Evolutionary conservation across 192 early-diverging fungal species (phyloP), one percentile per base, ranked within the genome.

Genomic region (Cetraspora pellucida): DNA sequence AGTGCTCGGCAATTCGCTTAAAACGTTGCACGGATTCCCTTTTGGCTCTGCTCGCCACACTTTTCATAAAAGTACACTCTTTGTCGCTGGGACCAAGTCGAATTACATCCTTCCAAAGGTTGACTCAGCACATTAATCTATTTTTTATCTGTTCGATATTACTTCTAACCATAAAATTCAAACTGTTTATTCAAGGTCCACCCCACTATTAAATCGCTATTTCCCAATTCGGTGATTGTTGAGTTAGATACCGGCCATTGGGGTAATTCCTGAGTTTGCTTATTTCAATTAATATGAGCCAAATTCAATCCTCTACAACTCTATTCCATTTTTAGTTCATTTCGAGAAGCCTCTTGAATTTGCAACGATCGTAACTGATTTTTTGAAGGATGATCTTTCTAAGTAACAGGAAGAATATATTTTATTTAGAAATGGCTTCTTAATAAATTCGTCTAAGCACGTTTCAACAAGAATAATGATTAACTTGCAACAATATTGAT

Each of bases 161-260:
- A 17, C 11, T 31, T 65, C 2, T 65, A 43, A 10, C 1, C 31
- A 30, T 44, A 45, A 43, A 17, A 47, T 55, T 5, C 57, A 19
- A 47, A 49, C 5, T 78, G 78, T 76, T 44, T 59, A 21, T 16
- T 77, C 10, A 30, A 85, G 27, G 64, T 80, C 63, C 79, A 86
- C 14, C 84, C 86, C 10, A 74, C 57, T 14, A 97, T 98, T 72
- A 66, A 81, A 55, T 50, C 73, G 13, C 86, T 88, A 55, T 98
- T 98, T 77, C 95, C 97, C 1, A 79, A 91, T 23, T 79, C 88
- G 4, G 74, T 85, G 68, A 72, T 97, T 27, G 80, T 79, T 14
- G 82, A 84, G 66, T 77, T 98, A 23, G 90, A 97, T 60, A 89
- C 95, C 21, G 96, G 96, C 0, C 97, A 98, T 79, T 98, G 97